phyloP scores from a whole-genome alignment of 2,329 filamentous ascomycete genomes.

The Colletotrichum spaethianum region DNA sequence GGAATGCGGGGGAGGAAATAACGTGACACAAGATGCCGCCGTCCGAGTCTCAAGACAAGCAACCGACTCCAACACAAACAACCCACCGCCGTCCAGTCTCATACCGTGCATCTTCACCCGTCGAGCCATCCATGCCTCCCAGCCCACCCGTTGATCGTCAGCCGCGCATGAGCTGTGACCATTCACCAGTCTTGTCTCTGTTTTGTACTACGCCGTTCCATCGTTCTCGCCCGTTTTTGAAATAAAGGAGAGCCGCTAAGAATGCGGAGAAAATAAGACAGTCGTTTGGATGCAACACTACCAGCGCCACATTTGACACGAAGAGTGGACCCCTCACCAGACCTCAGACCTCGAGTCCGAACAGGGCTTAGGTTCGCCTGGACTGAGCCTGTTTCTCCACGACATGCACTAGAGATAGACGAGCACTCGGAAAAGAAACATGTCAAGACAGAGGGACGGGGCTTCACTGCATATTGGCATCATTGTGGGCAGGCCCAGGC shows the following conservation, averaged over 20 bases:
- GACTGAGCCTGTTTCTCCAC: conserved; percentile 8
- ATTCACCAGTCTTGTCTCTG: background rate
- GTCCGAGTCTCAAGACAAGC: background rate
- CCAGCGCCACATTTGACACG: conserved; percentile 13
- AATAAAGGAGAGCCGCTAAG: conserved; percentile 5
- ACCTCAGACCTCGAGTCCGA: conserved; percentile 26
- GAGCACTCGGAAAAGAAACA: conserved; percentile 4
- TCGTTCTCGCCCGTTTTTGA: background rate
- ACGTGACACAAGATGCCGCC: conserved; percentile 17
- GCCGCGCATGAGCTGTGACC: conserved; percentile 21
- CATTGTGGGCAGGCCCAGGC: background rate
- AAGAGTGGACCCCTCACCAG: conserved; percentile 34
- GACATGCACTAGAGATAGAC: conserved; percentile 14
- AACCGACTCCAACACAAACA: background rate
- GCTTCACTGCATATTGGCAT: background rate
- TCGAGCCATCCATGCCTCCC: background rate
- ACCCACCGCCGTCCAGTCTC: background rate
- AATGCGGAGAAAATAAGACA: conserved; percentile 27
- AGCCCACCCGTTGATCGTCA: conserved; percentile 6
- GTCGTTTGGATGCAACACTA: conserved; percentile 21
- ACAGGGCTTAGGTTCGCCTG: conserved; percentile 27
- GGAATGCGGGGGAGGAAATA: conserved; percentile 36
- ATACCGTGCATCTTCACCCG: background rate
- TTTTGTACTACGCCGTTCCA: conserved; percentile 10
- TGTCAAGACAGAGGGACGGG: background rate